phyloP scores from a whole-genome alignment of 1,284 basidiomycete species.

The Waitea zeae region DNA sequence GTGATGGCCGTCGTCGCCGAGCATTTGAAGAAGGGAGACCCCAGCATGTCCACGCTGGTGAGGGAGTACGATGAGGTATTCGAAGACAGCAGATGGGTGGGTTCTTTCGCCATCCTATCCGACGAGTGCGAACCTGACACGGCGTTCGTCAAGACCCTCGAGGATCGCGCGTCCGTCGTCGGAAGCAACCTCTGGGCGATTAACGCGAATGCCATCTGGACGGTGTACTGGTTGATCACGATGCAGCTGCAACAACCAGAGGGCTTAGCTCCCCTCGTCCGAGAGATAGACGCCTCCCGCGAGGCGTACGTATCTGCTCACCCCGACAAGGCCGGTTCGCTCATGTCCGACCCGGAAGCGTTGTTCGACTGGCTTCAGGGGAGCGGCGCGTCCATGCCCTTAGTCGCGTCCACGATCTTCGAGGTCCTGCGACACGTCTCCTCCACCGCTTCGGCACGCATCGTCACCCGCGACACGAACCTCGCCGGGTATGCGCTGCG shows the following conservation, averaged over 20 bases:
- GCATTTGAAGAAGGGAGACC: no score
- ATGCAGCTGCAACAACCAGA: constrained; percentile 12
- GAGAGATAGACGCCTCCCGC: constrained; percentile 12
- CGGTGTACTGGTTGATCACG: constrained; percentile 13
- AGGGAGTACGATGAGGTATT: no score
- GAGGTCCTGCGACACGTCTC: constrained; percentile 17
- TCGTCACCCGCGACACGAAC: constrained; percentile 9
- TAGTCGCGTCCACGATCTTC: constrained; percentile 14
- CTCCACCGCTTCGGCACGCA: constrained; percentile 13
- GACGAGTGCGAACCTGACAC: no score
- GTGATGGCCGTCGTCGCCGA: no score
- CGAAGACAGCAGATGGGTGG: no score
- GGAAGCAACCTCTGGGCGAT: constrained; percentile 13
- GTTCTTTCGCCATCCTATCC: no score
- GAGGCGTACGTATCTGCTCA: constrained; percentile 6
- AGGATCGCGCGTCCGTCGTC: constrained; percentile 7
- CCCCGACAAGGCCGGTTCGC: constrained; percentile 2
- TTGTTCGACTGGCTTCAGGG: constrained; percentile 7
- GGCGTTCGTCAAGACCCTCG: no score
- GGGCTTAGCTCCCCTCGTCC: constrained; percentile 10
- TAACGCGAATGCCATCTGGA: constrained; percentile 15
- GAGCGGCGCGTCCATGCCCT: constrained; percentile 8
- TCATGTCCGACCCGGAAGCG: constrained; percentile 3
- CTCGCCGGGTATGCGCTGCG: constrained; percentile 9
- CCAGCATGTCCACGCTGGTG: no score